Conservation (phyloP, 352 stramenopile species). For the Hyaloperonospora brassicae region DNA sequence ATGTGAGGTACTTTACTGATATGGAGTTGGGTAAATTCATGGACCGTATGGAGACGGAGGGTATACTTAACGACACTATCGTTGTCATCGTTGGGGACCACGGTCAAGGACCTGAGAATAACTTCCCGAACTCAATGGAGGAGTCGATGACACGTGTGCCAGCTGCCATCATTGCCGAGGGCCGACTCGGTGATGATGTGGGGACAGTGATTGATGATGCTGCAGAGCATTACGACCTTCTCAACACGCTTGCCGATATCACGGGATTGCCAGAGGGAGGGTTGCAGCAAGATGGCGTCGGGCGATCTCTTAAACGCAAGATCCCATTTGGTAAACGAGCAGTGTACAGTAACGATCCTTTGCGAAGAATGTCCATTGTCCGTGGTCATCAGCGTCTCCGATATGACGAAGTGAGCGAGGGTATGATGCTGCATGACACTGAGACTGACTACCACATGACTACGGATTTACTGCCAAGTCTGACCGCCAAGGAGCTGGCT, state of each 20-base stretch:
- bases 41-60: slow-evolving; percentile 31
- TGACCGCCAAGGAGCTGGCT: slow-evolving; percentile 1
- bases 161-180: slow-evolving; percentile 10
- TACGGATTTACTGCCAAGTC: slow-evolving; percentile 3
- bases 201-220: slow-evolving; percentile 11
- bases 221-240: slow-evolving; percentile 12
- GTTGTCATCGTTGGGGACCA: slow-evolving; percentile 51
- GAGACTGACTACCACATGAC: slow-evolving; percentile 11
- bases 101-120: slow-evolving; percentile 34
- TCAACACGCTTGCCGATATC: slow-evolving; percentile 13
- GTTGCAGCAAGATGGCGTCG: slow-evolving; percentile 7
- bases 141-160: slow-evolving; percentile 7
- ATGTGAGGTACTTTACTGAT: slow-evolving; percentile 55
- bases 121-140: background rate
- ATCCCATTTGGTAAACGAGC: slow-evolving; percentile 1
- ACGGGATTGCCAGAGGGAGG: slow-evolving; percentile 4
- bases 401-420: slow-evolving; percentile 4
- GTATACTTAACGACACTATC: slow-evolving; percentile 49
- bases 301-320: slow-evolving; percentile 12
- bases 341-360: slow-evolving; percentile 9
- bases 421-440: slow-evolving; percentile 6
- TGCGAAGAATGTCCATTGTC: slow-evolving; percentile 12
- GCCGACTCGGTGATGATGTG: slow-evolving; percentile 3
- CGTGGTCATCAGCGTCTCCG: slow-evolving; percentile 8
- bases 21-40: slow-evolving; percentile 47